These are phyloP conservation scores for Guyanaporus albipodus DNA, from an alignment of 768 basidiomycete genomes.

Conservation along the genomic window DNA sequence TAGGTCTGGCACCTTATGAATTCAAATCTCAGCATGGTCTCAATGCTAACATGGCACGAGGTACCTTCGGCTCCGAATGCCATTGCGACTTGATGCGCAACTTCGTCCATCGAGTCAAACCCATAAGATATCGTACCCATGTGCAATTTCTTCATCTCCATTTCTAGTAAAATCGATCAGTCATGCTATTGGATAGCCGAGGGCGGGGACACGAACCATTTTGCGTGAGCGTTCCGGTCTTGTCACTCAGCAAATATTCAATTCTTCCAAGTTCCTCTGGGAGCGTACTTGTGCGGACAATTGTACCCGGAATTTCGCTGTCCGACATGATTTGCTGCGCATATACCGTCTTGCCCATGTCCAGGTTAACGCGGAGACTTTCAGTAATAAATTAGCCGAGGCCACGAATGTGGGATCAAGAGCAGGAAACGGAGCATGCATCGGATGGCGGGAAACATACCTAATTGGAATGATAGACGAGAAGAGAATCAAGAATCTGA, in stretches of 20 bases:
- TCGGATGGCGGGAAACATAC: slow-evolving; percentile 40
- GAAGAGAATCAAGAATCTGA: slow-evolving; percentile 95
- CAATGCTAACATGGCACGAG: neutral
- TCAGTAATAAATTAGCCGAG: neutral
- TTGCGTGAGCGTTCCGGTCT: slow-evolving; percentile 96
- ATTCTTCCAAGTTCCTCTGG: slow-evolving; percentile 96
- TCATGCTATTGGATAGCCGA: neutral
- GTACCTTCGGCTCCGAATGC: slow-evolving; percentile 73
- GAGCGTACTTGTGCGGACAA: slow-evolving; percentile 95
- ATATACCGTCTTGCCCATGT: slow-evolving; percentile 99
- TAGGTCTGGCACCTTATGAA: slow-evolving; percentile 43
- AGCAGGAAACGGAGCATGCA: neutral
- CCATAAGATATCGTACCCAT: slow-evolving; percentile 99
- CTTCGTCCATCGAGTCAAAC: slow-evolving; percentile 98
- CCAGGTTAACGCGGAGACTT: slow-evolving; percentile 96
- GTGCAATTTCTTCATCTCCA: slow-evolving; percentile 99
- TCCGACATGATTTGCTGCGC: slow-evolving; percentile 95
- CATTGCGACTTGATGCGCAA: slow-evolving; percentile 82
- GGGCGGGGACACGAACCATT: slow-evolving; percentile 59
- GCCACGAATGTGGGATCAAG: no score
- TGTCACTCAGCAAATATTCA: slow-evolving; percentile 94
- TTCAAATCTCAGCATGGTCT: neutral
- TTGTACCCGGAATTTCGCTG: slow-evolving; percentile 87
- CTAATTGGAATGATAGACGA: slow-evolving; percentile 99
- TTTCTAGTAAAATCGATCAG: slow-evolving; percentile 52